phyloP scores from a whole-genome alignment of 1,139 yeast genomes.

The Meyerozyma athensensis region DNA sequence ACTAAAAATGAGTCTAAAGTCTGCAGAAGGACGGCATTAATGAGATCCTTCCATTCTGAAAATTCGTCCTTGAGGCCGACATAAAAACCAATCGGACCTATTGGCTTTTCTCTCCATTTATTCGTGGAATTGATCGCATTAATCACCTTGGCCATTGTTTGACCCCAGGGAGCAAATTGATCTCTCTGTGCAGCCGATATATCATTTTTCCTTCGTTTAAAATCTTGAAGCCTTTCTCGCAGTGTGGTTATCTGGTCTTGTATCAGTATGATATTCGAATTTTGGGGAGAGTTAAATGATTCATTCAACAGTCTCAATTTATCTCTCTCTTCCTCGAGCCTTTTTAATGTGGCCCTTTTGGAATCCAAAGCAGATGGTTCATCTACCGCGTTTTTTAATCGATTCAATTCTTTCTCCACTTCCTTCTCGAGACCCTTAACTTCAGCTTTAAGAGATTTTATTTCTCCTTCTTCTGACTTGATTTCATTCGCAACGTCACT shows the following conservation, averaged over 20 bases:
- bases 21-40: slow-evolving; percentile 48
- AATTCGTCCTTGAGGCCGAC: slow-evolving; percentile 53
- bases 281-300: slow-evolving; percentile 6
- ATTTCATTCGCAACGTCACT: slow-evolving; percentile 6
- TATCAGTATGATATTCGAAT: slow-evolving; percentile 4
- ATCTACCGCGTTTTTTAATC: slow-evolving; percentile 39
- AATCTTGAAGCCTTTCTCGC: slow-evolving; percentile 10
- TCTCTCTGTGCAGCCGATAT: slow-evolving; percentile 21
- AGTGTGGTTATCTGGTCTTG: slow-evolving; percentile 7
- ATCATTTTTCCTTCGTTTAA: slow-evolving; percentile 14
- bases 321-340: slow-evolving; percentile 10
- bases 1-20: slow-evolving; percentile 66
- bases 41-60: slow-evolving; percentile 55
- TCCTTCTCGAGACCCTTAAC: slow-evolving; percentile 23
- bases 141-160: slow-evolving; percentile 36
- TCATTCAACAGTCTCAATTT: slow-evolving; percentile 12
- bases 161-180: slow-evolving; percentile 45
- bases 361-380: slow-evolving; percentile 23
- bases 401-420: slow-evolving; percentile 17
- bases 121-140: slow-evolving; percentile 31
- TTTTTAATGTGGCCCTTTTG: slow-evolving; percentile 11
- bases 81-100: slow-evolving; percentile 81
- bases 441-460: slow-evolving; percentile 21
- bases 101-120: slow-evolving; percentile 46
- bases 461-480: slow-evolving; percentile 12